A percentile compares a stretch with the other conserved stretches of the same genome.
phyloP scores from a whole-genome alignment of 176 grass and related monocot species.

The Triticum monococcum region DNA sequence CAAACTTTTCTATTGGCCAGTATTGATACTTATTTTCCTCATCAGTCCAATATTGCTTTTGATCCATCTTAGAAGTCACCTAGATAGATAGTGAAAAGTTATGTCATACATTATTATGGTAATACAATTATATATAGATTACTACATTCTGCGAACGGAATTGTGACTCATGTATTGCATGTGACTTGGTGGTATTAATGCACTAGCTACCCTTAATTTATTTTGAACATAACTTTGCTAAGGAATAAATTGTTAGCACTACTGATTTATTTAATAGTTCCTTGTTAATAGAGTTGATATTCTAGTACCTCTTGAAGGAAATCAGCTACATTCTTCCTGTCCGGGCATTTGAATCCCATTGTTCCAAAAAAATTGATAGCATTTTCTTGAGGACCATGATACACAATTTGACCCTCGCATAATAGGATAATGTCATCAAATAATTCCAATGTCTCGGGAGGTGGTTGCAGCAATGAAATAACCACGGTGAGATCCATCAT shows the following conservation, averaged over 20 bases:
- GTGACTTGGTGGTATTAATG: background rate
- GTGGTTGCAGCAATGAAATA: slow-evolving; percentile 87
- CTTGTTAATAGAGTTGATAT: background rate
- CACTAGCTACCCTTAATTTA: background rate
- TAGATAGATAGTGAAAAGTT: slow-evolving; percentile 19
- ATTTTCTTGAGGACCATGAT: slow-evolving; percentile 79
- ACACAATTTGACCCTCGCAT: slow-evolving; percentile 71
- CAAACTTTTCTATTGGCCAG: slow-evolving; percentile 48
- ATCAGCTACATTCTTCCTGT: slow-evolving; percentile 69
- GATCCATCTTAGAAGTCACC: slow-evolving; percentile 71
- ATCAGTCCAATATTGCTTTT: slow-evolving; percentile 64
- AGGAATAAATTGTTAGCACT: background rate
- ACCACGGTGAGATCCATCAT: slow-evolving; percentile 72
- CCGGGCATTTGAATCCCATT: slow-evolving; percentile 76
- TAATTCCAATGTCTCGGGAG: slow-evolving; percentile 73
- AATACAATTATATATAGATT: background rate
- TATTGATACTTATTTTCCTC: slow-evolving; percentile 57
- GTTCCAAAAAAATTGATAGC: slow-evolving; percentile 49
- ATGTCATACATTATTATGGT: background rate
- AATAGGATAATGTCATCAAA: slow-evolving; percentile 85
- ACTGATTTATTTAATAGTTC: background rate
- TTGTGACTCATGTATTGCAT: background rate
- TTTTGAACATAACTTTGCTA: background rate
- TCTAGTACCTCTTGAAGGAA: slow-evolving; percentile 89
- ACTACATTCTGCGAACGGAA: background rate